Conservation (phyloP, 352 stramenopile genomes). For the Phytophthora idaei region DNA sequence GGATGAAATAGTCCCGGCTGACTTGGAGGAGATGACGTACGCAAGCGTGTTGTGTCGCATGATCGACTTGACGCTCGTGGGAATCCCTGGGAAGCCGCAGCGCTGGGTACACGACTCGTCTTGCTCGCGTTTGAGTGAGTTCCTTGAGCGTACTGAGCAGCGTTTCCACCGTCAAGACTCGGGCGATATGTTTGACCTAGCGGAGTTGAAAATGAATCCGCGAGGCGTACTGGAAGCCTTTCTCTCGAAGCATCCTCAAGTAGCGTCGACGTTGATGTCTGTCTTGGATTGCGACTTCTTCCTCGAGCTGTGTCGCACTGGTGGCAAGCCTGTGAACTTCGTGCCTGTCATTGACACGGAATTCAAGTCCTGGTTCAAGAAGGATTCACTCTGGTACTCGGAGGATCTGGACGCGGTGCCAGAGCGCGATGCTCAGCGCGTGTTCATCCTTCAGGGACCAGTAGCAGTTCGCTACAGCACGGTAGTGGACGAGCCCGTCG, state of each 20-base stretch:
- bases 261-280: conserved; percentile 62
- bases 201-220: conserved; percentile 50
- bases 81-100: conserved; percentile 49
- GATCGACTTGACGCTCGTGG: conserved; percentile 82
- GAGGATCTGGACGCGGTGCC: conserved; percentile 87
- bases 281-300: conserved; percentile 86
- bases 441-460: conserved; percentile 85
- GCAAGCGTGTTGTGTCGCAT: conserved; percentile 73
- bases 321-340: conserved; percentile 90
- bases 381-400: conserved; percentile 92
- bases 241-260: conserved; percentile 55
- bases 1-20: conserved; percentile 44
- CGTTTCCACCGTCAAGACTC: conserved; percentile 55
- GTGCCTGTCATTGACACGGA: conserved; percentile 84
- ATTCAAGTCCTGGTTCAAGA: conserved; percentile 90
- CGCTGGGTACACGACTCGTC: conserved; percentile 84
- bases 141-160: conserved; percentile 73
- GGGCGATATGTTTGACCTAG: conserved; percentile 47
- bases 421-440: conserved; percentile 74
- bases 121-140: conserved; percentile 69
- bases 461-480: conserved; percentile 85
- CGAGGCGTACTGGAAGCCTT: conserved; percentile 52
- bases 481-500: conserved; percentile 74
- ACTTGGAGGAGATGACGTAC: conserved; percentile 90
- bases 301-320: conserved; percentile 76